A percentile compares a stretch with the other conserved stretches of the same genome.
phyloP scores from a whole-genome alignment of 441 rosid species.

The Manihot esculenta region DNA sequence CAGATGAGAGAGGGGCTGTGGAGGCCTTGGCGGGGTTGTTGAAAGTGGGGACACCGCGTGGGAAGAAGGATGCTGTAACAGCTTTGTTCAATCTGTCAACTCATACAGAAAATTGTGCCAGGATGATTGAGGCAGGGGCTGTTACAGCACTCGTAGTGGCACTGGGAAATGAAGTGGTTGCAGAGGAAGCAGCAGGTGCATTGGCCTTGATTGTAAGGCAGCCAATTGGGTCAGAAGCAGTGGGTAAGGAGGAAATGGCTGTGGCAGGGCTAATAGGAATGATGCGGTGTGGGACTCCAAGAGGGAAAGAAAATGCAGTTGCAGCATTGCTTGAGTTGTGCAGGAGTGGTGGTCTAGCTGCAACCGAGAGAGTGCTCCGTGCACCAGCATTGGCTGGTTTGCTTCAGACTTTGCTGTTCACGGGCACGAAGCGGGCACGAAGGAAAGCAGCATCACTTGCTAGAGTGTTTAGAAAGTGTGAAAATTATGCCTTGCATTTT shows the following conservation, averaged over 20 bases:
- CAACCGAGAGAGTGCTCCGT: slow-evolving; percentile 65
- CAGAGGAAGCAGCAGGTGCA: slow-evolving; percentile 90
- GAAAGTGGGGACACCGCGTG: slow-evolving; percentile 67
- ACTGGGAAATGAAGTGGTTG: slow-evolving; percentile 64
- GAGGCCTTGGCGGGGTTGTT: slow-evolving; percentile 70
- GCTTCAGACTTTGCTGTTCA: slow-evolving; percentile 72
- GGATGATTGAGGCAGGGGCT: slow-evolving; percentile 79
- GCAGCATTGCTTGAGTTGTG: slow-evolving; percentile 95
- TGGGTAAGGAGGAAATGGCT: slow-evolving; percentile 67
- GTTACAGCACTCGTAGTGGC: slow-evolving; percentile 68
- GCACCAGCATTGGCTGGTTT: slow-evolving; percentile 82
- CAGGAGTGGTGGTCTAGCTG: slow-evolving; percentile 67
- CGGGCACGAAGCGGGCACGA: slow-evolving; percentile 90
- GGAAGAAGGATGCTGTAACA: slow-evolving; percentile 93
- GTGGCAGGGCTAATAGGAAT: slow-evolving; percentile 63
- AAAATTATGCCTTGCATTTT: slow-evolving; percentile 51
- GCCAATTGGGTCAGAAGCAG: slow-evolving; percentile 67
- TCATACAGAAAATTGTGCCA: slow-evolving; percentile 70
- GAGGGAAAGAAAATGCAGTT: slow-evolving; percentile 93
- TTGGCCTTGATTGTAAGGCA: slow-evolving; percentile 80
- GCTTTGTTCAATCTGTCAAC: slow-evolving; percentile 85
- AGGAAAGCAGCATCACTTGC: slow-evolving; percentile 94
- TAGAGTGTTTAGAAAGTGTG: slow-evolving; percentile 75
- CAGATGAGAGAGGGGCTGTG: slow-evolving; percentile 59
- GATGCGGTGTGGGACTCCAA: slow-evolving; percentile 88